Evolutionary conservation across 768 basidiomycete genomes (phyloP), one percentile per base, ranked within the genome.

Genomic region (Neoboletus subvelutipes): DNA sequence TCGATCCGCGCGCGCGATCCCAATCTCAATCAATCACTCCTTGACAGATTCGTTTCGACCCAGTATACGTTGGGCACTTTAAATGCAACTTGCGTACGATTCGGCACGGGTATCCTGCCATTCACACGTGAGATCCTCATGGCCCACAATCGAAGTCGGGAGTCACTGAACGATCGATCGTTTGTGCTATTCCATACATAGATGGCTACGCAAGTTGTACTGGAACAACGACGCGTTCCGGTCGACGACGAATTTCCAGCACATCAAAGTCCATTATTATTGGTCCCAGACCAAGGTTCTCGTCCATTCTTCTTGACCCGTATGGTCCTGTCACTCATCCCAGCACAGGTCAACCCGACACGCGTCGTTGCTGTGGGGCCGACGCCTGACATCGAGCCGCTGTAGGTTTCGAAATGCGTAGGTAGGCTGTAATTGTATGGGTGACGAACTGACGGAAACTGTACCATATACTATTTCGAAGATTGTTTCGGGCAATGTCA

Each of bases 171-270:
- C 34, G 41, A 54, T 52, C 45, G 43, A 43, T 54, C 20, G 15
- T 11, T 42, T 39, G n/a, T 24, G 18, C 36, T 24, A 40, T 36
- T 2, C 13, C 3, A 26, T 28, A 5, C 40, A n/a, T 56, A 88
- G 86, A 33, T 95, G 92, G 90, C 65, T 91, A 75, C 86, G 85
- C 72, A 87, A 88, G 68, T 75, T 98, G 20, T 98, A 99, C 78
- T 98, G 94, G 94, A 89, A 87, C 59, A 78, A 87, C 63, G 74
- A 86, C 1, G 92, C 93, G 5, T 98, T 99, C 84, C 85, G 86
- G 71, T 81, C 84, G 7, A 85, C 87, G 18, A 95, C 94, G 39
- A 78, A 94, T 68, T 98, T 98, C 68, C 83, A 90, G 17, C 95
- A 97, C 73, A 79, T 81, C 73, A 79, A 79, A 63, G 67, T 64